Evolutionary conservation across 2,329 filamentous ascomycete species (phyloP).

Genomic region (Fusarium oligoseptatum): DNA sequence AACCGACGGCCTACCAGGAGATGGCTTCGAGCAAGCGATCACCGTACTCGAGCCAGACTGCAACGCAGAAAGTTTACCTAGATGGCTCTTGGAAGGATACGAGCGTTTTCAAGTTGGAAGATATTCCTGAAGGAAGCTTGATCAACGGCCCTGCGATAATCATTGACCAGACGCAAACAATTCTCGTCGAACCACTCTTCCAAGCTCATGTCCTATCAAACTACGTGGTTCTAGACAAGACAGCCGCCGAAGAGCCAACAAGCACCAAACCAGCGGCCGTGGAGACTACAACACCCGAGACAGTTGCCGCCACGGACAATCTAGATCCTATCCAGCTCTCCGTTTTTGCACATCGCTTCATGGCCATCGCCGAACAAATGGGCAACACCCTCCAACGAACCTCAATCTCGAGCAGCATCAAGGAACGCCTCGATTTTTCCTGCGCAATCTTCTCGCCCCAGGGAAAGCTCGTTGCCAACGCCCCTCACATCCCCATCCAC

Average conservation of each 20-base stretch:
- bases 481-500: slow-evolving; percentile 55
- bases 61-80: slow-evolving; percentile 17
- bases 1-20: background rate
- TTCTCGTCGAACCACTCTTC: slow-evolving; percentile 46
- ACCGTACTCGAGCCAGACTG: background rate
- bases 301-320: background rate
- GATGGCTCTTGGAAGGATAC: slow-evolving; percentile 22
- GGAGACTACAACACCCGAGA: background rate
- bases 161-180: slow-evolving; percentile 50
- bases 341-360: slow-evolving; percentile 69
- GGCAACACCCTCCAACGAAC: slow-evolving; percentile 68
- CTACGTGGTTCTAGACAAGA: slow-evolving; percentile 50
- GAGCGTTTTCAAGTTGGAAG: slow-evolving; percentile 6
- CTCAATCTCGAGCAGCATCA: slow-evolving; percentile 64
- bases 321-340: slow-evolving; percentile 66
- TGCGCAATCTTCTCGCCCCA: slow-evolving; percentile 58
- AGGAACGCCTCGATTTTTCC: slow-evolving; percentile 58
- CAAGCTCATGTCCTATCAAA: slow-evolving; percentile 46
- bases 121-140: slow-evolving; percentile 8
- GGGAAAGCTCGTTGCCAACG: slow-evolving; percentile 55
- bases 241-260: background rate
- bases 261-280: background rate
- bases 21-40: background rate
- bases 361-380: slow-evolving; percentile 72
- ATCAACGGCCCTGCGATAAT: slow-evolving; percentile 51